Evolutionary conservation across 306 rosid species (phyloP).

Genomic region (Ammopiptanthus mongolicus): DNA sequence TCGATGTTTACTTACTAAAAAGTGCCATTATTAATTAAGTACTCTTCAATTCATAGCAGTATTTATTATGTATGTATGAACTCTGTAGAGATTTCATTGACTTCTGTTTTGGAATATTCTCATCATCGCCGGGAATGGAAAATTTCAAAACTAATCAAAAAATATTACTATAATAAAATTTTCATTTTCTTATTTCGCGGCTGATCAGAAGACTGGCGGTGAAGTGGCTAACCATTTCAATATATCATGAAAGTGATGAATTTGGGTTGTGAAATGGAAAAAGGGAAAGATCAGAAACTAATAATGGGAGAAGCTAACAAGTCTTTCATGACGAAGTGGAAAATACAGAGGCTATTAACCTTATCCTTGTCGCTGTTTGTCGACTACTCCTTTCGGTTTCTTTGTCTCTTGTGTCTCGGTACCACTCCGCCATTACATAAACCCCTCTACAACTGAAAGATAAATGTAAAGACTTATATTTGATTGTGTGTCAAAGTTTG

Average conservation of each 20-base stretch:
- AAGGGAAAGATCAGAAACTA: not conserved
- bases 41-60: not conserved
- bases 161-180: not conserved
- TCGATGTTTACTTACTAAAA: not conserved
- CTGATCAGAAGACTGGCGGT: not conserved
- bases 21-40: not conserved
- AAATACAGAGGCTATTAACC: slow-evolving; percentile 14
- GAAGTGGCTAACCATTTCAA: not conserved
- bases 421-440: too few relatives aligned
- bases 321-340: slow-evolving; percentile 28
- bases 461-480: too few relatives aligned
- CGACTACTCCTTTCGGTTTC: slow-evolving; percentile 53
- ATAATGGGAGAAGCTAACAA: not conserved
- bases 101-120: not conserved
- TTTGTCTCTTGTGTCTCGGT: slow-evolving; percentile 34
- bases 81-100: not conserved
- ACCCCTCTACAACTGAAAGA: too few relatives aligned
- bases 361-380: slow-evolving; percentile 44
- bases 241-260: not conserved
- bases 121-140: not conserved
- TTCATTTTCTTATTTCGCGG: not conserved
- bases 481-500: too few relatives aligned
- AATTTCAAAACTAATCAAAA: not conserved
- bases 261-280: slow-evolving; percentile 23
- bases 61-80: not conserved